Evolutionary conservation across 371 early-diverging fungal genomes (phyloP).

Genomic region (Amoeboradix gromovi): DNA sequence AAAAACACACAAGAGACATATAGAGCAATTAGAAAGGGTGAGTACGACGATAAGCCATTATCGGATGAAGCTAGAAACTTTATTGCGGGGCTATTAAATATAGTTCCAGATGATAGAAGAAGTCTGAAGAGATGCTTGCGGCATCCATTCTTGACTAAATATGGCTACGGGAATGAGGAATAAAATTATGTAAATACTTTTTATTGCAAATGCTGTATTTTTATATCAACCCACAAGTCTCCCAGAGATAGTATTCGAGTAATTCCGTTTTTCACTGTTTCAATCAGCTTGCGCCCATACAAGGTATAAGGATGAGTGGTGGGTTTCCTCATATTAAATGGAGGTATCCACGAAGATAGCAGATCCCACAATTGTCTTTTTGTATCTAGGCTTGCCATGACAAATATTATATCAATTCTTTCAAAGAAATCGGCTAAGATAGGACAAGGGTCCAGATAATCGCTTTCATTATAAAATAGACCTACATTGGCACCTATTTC

Average conservation of each 20-base stretch:
- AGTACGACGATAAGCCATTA: conserved; percentile 46
- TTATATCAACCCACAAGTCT: neutral
- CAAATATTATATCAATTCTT: neutral
- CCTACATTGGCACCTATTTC: neutral
- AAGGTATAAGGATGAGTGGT: neutral
- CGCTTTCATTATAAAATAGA: neutral
- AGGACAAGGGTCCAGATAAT: neutral
- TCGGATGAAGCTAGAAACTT: conserved; percentile 71
- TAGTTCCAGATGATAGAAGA: neutral
- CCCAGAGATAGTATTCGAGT: neutral
- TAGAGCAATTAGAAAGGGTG: conserved; percentile 43
- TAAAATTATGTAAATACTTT: neutral
- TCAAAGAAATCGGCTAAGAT: neutral
- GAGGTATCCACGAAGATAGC: neutral
- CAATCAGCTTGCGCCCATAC: neutral
- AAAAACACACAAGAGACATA: conserved; percentile 15
- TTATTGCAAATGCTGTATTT: neutral
- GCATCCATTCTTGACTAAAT: neutral
- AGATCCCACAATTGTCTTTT: neutral
- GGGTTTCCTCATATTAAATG: neutral
- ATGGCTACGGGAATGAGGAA: neutral
- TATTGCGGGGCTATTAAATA: conserved; percentile 14
- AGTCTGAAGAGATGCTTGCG: neutral
- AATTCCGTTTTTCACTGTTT: neutral
- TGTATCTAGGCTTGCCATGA: neutral